Evolutionary conservation across 169 alveolate genomes (phyloP).

Genomic region (Eimeria praecox): DNA sequence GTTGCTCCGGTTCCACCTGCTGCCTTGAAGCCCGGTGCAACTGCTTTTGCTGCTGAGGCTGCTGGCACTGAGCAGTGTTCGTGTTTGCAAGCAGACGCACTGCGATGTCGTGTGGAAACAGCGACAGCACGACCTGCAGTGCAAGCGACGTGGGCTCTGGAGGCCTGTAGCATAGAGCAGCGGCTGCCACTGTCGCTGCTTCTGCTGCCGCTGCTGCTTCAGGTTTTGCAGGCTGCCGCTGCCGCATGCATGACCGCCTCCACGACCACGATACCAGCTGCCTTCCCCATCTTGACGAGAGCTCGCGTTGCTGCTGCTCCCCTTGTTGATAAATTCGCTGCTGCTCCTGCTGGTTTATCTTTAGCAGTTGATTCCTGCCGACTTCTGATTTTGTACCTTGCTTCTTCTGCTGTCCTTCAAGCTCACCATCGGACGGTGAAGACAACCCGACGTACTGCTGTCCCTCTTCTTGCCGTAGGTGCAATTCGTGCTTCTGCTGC

Average conservation of each 20-base stretch:
- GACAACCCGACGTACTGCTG: neutral
- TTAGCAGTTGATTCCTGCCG: neutral
- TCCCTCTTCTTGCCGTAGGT: constrained; percentile 11
- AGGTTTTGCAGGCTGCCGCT: constrained; percentile 5
- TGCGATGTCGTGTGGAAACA: constrained; percentile 42
- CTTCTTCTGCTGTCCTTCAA: neutral
- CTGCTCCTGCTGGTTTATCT: neutral
- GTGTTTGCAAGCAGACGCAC: constrained; percentile 29
- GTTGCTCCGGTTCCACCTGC: neutral
- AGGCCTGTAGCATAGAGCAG: constrained; percentile 58
- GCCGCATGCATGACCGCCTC: constrained; percentile 70
- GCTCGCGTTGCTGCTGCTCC: constrained; percentile 2
- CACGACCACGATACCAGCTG: constrained; percentile 51
- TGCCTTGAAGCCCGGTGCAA: neutral
- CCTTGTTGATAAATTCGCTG: neutral
- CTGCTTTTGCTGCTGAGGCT: constrained; percentile 27
- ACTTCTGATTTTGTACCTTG: neutral
- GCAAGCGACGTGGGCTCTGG: constrained; percentile 54
- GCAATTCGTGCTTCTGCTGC: constrained; percentile 30
- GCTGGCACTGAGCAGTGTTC: constrained; percentile 23
- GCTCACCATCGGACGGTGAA: neutral
- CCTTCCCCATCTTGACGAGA: constrained; percentile 29
- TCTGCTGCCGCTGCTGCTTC: constrained; percentile 46
- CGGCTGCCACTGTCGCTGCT: constrained; percentile 35
- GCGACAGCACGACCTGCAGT: constrained; percentile 51